A percentile compares a stretch with the other conserved stretches of the same genome.
Conservation (phyloP, 139 green algal genomes). For the Closterium sp. region DNA sequence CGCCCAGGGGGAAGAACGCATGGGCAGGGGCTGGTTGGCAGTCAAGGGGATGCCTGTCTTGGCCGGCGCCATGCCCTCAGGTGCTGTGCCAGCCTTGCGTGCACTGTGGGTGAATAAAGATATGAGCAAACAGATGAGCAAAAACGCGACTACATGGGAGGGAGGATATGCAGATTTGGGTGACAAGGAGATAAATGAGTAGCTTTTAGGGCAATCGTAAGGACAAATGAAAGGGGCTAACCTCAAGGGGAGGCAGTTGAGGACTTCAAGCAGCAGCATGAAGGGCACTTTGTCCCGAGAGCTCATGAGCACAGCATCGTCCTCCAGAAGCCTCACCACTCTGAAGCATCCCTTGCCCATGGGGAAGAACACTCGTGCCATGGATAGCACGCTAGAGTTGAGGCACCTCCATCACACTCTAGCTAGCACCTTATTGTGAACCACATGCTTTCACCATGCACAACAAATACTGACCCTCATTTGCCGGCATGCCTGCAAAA, state of each 20-base stretch:
- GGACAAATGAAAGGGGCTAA: neutral
- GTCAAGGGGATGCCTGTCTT: slow-evolving; percentile 32
- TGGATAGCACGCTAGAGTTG: neutral
- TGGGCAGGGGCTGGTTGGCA: slow-evolving; percentile 21
- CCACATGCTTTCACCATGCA: neutral
- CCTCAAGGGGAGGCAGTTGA: slow-evolving; percentile 11
- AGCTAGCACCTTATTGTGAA: slow-evolving; percentile 5
- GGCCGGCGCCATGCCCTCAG: neutral
- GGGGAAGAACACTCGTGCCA: slow-evolving; percentile 78
- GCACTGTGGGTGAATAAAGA: neutral
- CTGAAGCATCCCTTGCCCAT: slow-evolving; percentile 71
- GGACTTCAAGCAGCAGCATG: slow-evolving; percentile 77
- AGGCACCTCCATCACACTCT: neutral
- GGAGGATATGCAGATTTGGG: neutral
- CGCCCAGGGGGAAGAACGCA: slow-evolving; percentile 29
- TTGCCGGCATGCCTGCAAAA: neutral
- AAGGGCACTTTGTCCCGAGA: slow-evolving; percentile 85
- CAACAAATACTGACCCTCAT: neutral
- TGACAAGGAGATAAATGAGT: neutral
- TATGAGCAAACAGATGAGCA: too few species aligned
- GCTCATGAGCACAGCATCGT: slow-evolving; percentile 86
- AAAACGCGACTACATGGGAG: neutral
- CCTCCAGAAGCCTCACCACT: slow-evolving; percentile 78
- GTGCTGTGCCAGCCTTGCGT: neutral
- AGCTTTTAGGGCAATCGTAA: neutral